Evolutionary conservation across 495 filamentous ascomycete genomes (phyloP), one percentile per base, ranked within the genome.

Genomic region (Aspergillus coremiiformis): DNA sequence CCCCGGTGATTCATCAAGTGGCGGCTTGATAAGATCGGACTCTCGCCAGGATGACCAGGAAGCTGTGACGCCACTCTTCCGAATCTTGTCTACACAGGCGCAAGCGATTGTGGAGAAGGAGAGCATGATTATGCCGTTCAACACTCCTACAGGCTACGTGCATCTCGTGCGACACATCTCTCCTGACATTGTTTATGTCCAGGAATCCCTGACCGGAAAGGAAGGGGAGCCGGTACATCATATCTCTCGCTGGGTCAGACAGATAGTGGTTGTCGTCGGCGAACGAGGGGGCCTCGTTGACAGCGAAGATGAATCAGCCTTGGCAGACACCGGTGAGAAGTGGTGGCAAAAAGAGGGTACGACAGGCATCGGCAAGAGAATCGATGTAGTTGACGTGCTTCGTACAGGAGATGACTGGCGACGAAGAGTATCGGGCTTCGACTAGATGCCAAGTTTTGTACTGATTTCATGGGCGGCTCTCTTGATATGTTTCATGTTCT

Each of bases 331-430:
- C 48, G 60, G 64, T 23, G 78, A 81, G 46, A 76, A 76, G 44
- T 96, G 91, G 91, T 96, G 89, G 87, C 81, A 92, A 60, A 77
- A 78, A 44, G 82, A 86, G 59, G 84, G 86, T 24, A 80, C 84
- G 29, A 91, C 92, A 19, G 90, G 91, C 10, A 73, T 90, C 41
- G 90, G 90, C 2, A 84, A 92, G 64, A 87, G 87, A 1, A 82
- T 96, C 21, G 85, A 94, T 33, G 83, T 96, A 11, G 86, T 95
- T 3, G 90, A 96, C 62, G 84, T 80, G 23, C 68, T 83, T 53
- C 73, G 84, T 43, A 77, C 90, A 22, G 84, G 85, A 19, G 89
- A 95, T 55, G 90, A 96, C 64, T 96, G 88, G 88, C 75, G 74
- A 49, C 78, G 85, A 56, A 75, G 90, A 49, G 81, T 92, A 53